Base-by-base conservation (phyloP, 768 basidiomycete species). In the Hemileccinum rubropunctum region DNA sequence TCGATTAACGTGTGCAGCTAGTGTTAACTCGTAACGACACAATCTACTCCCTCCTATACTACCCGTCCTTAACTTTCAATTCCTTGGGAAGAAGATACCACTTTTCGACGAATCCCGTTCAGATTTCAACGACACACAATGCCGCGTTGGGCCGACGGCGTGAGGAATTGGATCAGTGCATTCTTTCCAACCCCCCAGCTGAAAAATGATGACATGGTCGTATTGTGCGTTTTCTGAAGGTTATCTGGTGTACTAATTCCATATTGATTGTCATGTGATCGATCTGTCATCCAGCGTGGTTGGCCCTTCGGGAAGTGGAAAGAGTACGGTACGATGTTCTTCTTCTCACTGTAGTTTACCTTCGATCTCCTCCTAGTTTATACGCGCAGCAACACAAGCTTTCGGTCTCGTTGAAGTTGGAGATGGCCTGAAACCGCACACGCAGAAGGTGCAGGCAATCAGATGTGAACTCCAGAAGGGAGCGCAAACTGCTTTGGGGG, bases 261-360 rank as follows among this genome's bases (percentile, higher is more conserved):
- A 2, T 26, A 17, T 39, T 60, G 18, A 60, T 39, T 36, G n/a
- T n/a, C n/a, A n/a, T n/a, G 17, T 8, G 15, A 12, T 6, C 23
- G 23, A 23, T 23, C 32, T 6, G 35, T 23, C 7, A 18, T 41
- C 9, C 27, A 63, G 61, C 34, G 15, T 57, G 7, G 48, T 60
- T 1, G 59, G 60, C 10, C 60, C 60, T 34, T 48, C 60, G 0
- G 60, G 53, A 14, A 32, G 45, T 6, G 60, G 60, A 36, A 61
- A 62, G 51, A 62, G 52, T 39, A 20, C 6, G 42, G 60, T 61
- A 56, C 17, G 51, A 14, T 12, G 12, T 17, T 37, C 15, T 6
- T 12, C 17, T 52, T 23, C 4, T 6, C n/a, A 11, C 14, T 7
- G 9, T 3, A 10, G 4, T 9, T 7, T 13, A 32, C 3, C 33